Evolutionary conservation across 2,329 filamentous ascomycete species (phyloP).

Genomic region (Aspergillus texensis): DNA sequence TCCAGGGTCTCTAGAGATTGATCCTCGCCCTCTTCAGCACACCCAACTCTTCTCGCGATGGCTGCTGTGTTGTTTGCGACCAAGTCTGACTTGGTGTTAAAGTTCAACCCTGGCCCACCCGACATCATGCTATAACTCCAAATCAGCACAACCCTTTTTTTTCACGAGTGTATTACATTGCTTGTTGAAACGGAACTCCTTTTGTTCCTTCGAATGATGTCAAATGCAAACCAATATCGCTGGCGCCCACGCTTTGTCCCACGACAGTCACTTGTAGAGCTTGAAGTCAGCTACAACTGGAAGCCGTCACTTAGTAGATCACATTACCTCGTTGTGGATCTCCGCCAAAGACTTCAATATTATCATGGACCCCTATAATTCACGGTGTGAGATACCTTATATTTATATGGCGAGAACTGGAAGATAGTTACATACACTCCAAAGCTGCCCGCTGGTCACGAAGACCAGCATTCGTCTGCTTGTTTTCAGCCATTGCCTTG

Average conservation of each 20-base stretch:
- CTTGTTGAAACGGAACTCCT: conserved; percentile 33
- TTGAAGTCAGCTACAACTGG: not conserved
- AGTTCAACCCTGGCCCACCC: conserved; percentile 30
- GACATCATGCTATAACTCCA: conserved; percentile 30
- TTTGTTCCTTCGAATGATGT: conserved; percentile 26
- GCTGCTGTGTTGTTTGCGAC: conserved; percentile 27
- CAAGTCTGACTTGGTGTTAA: conserved; percentile 30
- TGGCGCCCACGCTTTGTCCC: conserved; percentile 35
- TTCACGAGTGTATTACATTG: conserved; percentile 22
- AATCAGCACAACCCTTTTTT: not conserved
- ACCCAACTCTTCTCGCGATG: conserved; percentile 22
- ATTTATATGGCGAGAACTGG: not conserved
- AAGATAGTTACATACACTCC: conserved; percentile 27
- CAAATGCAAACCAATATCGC: conserved; percentile 32
- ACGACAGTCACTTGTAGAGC: conserved; percentile 27
- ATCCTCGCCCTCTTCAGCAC: conserved; percentile 5
- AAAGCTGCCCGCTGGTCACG: conserved; percentile 36
- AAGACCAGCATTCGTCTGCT: conserved; percentile 33
- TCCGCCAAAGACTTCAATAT: conserved; percentile 22
- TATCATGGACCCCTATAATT: conserved; percentile 19
- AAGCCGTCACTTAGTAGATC: not conserved
- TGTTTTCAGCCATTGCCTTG: conserved; percentile 21
- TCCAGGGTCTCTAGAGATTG: conserved; percentile 20
- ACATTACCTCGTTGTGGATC: conserved; percentile 18
- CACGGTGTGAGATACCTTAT: not conserved